These are phyloP conservation scores for Mrakia frigida DNA, from an alignment of 768 basidiomycete species.

Conservation along the genomic window DNA sequence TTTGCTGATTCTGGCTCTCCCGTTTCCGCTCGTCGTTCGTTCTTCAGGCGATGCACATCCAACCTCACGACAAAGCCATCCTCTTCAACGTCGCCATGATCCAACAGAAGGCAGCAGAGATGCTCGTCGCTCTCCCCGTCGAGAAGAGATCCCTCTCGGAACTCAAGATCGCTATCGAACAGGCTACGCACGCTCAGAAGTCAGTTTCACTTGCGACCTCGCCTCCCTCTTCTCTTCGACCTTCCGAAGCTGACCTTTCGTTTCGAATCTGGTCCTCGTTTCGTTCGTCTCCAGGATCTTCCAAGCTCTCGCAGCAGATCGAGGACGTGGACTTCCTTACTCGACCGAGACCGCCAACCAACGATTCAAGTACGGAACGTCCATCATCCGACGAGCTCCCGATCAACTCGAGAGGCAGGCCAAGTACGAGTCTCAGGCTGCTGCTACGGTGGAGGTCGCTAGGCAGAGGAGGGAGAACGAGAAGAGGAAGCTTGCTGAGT, in stretches of 20 bases:
- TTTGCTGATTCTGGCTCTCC: too few relatives aligned
- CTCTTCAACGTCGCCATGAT: constrained; percentile 98
- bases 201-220: constrained; percentile 43
- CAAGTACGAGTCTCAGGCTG: constrained; percentile 38
- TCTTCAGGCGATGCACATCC: constrained; percentile 71
- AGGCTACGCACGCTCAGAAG: constrained; percentile 83
- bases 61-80: constrained; percentile 82
- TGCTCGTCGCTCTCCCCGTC: constrained; percentile 67
- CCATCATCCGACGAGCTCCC: constrained; percentile 65
- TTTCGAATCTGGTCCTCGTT: constrained; percentile 24
- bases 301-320: constrained; percentile 71
- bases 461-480: constrained; percentile 75
- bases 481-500: constrained; percentile 56
- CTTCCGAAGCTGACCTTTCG: neutral
- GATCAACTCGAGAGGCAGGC: constrained; percentile 33
- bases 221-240: too few relatives aligned
- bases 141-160: constrained; percentile 76
- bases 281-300: constrained; percentile 57
- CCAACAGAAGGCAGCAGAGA: constrained; percentile 89
- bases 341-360: constrained; percentile 81
- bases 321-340: constrained; percentile 67
- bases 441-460: constrained; percentile 62
- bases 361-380: constrained; percentile 81
- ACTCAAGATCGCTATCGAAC: constrained; percentile 67
- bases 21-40: neutral